phyloP scores from a whole-genome alignment of 1,139 yeast species.

The Candida glucosophila region DNA sequence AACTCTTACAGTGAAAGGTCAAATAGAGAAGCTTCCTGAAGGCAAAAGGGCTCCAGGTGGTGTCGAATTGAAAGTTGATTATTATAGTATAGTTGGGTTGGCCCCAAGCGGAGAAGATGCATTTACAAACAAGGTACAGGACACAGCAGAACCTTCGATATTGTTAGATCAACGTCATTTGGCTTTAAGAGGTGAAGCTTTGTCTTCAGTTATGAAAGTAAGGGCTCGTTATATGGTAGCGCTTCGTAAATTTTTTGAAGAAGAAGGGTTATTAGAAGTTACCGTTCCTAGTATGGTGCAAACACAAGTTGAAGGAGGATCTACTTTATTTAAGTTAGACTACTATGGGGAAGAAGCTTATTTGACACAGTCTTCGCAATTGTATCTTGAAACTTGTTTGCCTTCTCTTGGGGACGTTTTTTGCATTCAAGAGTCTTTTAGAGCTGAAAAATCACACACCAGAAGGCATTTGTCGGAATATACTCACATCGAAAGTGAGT shows the following conservation, averaged over 20 bases:
- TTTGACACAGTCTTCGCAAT: conserved; percentile 94
- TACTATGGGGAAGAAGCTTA: conserved; percentile 97
- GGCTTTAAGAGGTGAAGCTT: conserved; percentile 88
- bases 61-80: conserved; percentile 87
- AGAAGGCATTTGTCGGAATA: conserved; percentile 97
- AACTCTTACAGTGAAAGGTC: conserved; percentile 73
- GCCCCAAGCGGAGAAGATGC: conserved; percentile 98
- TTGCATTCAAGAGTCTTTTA: conserved; percentile 97
- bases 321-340: conserved; percentile 85
- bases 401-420: conserved; percentile 96
- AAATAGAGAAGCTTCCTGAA: conserved; percentile 76
- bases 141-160: conserved; percentile 87
- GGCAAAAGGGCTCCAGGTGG: conserved; percentile 98
- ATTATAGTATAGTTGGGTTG: conserved; percentile 76
- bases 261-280: conserved; percentile 77
- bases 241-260: conserved; percentile 68
- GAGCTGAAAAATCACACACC: conserved; percentile 98
- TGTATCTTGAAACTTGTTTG: conserved; percentile 91
- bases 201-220: conserved; percentile 92
- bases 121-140: conserved; percentile 88
- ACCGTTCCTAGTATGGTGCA: conserved; percentile 99
- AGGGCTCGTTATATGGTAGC: conserved; percentile 72
- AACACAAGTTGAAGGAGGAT: conserved; percentile 99
- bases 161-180: conserved; percentile 93
- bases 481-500: conserved; percentile 93